Base-by-base conservation (phyloP, 108 stramenopile genomes). In the Bacterosira constricta region DNA sequence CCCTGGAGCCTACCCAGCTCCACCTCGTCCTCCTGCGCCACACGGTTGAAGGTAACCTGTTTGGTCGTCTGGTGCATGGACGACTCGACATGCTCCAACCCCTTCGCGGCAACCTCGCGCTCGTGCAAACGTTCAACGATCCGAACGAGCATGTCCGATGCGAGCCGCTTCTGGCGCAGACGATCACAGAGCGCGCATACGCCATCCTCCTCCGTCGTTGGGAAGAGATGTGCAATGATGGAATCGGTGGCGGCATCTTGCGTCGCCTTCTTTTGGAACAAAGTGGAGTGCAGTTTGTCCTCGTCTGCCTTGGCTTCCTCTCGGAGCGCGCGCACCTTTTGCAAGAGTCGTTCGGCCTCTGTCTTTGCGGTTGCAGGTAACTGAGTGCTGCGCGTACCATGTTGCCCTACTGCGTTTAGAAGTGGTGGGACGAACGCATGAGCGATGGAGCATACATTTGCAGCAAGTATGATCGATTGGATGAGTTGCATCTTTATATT, bases 101-200 rank as follows among this genome's bases (percentile, higher is more conserved):
- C 80, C 34, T 47, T 38, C 2, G 80, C 80, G 17, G 71, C 70
- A 4, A 74, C 45, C 70, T 77, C 80, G 5, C 74, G 52, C 44
- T 83, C 74, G 37, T 83, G 74, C 26, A 83, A 45, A 0, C 82
- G 66, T 20, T 83, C 74, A 13, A 83, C 79, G 25, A 80, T 45
- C 10, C 63, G 29, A 1, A 79, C 71, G 6, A 83, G 61, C 10
- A 63, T 30, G 44, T 79, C 77, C 17, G 69, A 32, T 3, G 81
- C 73, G 38, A 75, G 78, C 3, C 74, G 66, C 50, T 75, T 75
- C 37, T 44, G n/a, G 18, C 67, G 55, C 1, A 83, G 63, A 21
- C 74, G 72, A 42, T 70, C 49, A 30, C 52, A 74, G 18, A 83
- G 61, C 15, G 47, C 65, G 46, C 66, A 55, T 20, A 58, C 63